Evolutionary conservation across 1,139 yeast genomes (phyloP).

Genomic region (Sugiyamaella neomexicana): DNA sequence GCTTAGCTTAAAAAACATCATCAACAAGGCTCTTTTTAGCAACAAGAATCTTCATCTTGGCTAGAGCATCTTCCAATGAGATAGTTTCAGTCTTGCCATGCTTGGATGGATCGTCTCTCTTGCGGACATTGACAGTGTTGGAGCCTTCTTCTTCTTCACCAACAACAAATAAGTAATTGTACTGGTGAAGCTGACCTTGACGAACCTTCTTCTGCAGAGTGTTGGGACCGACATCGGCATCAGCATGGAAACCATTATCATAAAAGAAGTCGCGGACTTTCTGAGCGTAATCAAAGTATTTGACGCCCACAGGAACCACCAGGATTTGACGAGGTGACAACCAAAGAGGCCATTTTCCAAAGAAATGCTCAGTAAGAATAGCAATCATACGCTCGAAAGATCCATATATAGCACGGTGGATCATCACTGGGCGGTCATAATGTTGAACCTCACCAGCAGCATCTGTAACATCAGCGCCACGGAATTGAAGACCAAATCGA

Average conservation of each 20-base stretch:
- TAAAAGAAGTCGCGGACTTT: slow-evolving; percentile 68
- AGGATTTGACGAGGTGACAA: slow-evolving; percentile 94
- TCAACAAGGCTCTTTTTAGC: slow-evolving; percentile 27
- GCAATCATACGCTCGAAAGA: slow-evolving; percentile 99
- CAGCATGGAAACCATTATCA: slow-evolving; percentile 77
- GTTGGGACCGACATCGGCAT: slow-evolving; percentile 89
- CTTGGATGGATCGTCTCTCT: slow-evolving; percentile 82
- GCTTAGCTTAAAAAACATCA: slow-evolving; percentile 27
- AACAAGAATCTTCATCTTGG: slow-evolving; percentile 52
- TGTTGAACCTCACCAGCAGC: slow-evolving; percentile 25
- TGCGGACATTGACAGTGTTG: slow-evolving; percentile 83
- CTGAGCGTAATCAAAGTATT: slow-evolving; percentile 85
- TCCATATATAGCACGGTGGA: slow-evolving; percentile 96
- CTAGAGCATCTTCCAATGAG: slow-evolving; percentile 64
- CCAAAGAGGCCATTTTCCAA: slow-evolving; percentile 99
- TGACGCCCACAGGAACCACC: slow-evolving; percentile 94
- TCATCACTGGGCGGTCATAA: slow-evolving; percentile 81
- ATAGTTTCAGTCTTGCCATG: slow-evolving; percentile 90
- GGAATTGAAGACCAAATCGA: slow-evolving; percentile 85
- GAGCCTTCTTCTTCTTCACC: slow-evolving; percentile 88
- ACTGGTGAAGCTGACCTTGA: slow-evolving; percentile 88
- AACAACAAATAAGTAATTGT: slow-evolving; percentile 91
- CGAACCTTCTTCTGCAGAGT: slow-evolving; percentile 96
- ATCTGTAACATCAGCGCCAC: slow-evolving; percentile 54
- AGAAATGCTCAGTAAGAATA: slow-evolving; percentile 92